phyloP scores from a whole-genome alignment of 1,284 basidiomycete genomes.

The Puccinia horiana region DNA sequence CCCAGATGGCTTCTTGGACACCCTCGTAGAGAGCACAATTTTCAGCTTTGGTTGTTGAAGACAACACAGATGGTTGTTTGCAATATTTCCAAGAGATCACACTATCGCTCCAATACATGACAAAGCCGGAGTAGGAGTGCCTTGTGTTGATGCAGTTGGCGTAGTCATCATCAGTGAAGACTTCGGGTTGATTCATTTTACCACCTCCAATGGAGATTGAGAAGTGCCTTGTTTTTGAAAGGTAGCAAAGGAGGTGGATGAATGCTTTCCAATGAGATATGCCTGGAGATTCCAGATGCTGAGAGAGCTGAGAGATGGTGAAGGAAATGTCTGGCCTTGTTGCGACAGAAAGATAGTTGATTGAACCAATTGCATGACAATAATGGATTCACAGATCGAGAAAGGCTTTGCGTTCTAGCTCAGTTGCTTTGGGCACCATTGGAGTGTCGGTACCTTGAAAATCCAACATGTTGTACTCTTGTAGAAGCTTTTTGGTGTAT shows the following conservation, averaged over 20 bases:
- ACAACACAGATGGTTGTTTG: background rate
- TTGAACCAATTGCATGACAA: background rate
- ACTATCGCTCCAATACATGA: background rate
- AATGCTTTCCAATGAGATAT: background rate
- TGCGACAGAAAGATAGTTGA: background rate
- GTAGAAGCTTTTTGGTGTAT: background rate
- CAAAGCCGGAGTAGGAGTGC: background rate
- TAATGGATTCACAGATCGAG: background rate
- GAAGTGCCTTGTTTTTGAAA: background rate
- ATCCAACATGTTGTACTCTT: background rate
- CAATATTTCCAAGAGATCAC: constrained; percentile 15
- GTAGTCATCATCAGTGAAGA: constrained; percentile 6
- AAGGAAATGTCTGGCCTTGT: background rate
- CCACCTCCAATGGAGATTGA: background rate
- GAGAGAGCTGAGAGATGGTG: background rate
- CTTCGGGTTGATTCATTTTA: background rate
- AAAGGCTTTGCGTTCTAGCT: background rate
- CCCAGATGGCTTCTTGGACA: constrained; percentile 18
- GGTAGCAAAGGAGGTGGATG: background rate
- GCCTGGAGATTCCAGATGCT: background rate
- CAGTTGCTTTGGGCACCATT: background rate
- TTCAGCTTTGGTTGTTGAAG: constrained; percentile 21
- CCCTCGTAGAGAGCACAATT: background rate
- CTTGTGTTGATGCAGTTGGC: background rate
- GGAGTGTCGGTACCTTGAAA: background rate